Evolutionary conservation across 495 filamentous ascomycete species (phyloP).

Genomic region (Aspergillus wentii): DNA sequence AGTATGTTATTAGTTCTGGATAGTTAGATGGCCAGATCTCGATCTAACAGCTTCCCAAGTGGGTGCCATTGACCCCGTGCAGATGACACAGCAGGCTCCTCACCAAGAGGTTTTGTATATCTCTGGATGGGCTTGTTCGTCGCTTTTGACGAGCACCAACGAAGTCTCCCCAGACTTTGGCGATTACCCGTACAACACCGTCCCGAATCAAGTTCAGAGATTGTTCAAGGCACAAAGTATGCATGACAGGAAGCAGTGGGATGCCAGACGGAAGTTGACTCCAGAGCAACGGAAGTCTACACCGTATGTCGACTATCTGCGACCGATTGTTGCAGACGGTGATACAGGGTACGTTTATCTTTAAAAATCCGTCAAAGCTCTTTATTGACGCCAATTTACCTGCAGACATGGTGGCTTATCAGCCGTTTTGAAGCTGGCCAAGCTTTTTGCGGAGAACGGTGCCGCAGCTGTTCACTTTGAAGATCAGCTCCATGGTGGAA

Average conservation of each 20-base stretch:
- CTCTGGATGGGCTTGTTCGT: constrained; percentile 95
- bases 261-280: constrained; percentile 70
- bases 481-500: constrained; percentile 94
- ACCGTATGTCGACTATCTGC: constrained; percentile 84
- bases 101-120: constrained; percentile 96
- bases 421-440: constrained; percentile 92
- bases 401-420: constrained; percentile 76
- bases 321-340: constrained; percentile 95
- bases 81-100: constrained; percentile 97
- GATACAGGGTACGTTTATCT: constrained; percentile 72
- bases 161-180: constrained; percentile 97
- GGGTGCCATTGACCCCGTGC: constrained; percentile 95
- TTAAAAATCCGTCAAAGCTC: too few relatives aligned
- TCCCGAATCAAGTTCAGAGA: constrained; percentile 95
- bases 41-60: constrained; percentile 47
- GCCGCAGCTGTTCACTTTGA: constrained; percentile 97
- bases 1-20: constrained; percentile 47
- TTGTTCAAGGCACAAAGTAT: constrained; percentile 94
- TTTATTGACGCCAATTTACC: too few relatives aligned
- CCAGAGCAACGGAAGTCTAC: constrained; percentile 64
- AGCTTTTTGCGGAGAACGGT: constrained; percentile 97
- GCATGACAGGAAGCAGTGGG: constrained; percentile 95
- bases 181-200: constrained; percentile 98
- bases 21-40: constrained; percentile 1
- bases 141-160: constrained; percentile 86